Base-by-base conservation (phyloP, 805 yeast species). In the Barnettozyma siamensis region DNA sequence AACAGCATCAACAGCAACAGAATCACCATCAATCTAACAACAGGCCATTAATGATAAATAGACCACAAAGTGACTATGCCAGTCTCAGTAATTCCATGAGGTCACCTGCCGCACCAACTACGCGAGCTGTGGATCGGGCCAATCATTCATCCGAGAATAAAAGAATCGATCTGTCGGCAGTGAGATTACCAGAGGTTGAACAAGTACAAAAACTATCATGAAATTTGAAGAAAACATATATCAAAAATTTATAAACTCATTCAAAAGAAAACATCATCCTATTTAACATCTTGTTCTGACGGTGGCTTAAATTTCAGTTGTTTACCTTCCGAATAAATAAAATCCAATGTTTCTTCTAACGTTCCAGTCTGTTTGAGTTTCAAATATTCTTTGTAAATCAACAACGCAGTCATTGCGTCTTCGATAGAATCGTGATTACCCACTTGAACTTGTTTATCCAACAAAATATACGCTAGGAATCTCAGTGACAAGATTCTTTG, bases 341-440 rank as follows among this genome's bases (percentile, higher is more conserved):
- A 71, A 24, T 79, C 74, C 53, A 93, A 68, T 1, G 77, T 71
- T 4, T 60, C 63, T 33, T 83, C 86, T 43, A 91, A 74, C 23
- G 66, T 69, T 0, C 85, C 91, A 0, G 63, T 59, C 3, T 67
- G 70, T 38, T 67, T 65, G 48, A 91, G 68, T 48, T 82, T 80
- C 54, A 75, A 62, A 55, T 86, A 91, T 54, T 77, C 79, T 46
- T 77, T 75, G 65, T 86, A 94, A 28, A 93, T 65, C 34, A 75
- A 62, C 51, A 93, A 69, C 0, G 99, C 98, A 10, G 94, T 83
- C 42, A 71, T 67, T 0, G 99, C 97, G 66, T 93, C 99, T 57
- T 93, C 99, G 34, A 93, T 88, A 1, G 98, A 91, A 59, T 94
- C 98, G 62, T 93, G 99, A 57, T 91, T 91, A 2, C 93, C 95